Base-by-base conservation (phyloP, 768 basidiomycete species). In the Botryobasidium botryosum region DNA sequence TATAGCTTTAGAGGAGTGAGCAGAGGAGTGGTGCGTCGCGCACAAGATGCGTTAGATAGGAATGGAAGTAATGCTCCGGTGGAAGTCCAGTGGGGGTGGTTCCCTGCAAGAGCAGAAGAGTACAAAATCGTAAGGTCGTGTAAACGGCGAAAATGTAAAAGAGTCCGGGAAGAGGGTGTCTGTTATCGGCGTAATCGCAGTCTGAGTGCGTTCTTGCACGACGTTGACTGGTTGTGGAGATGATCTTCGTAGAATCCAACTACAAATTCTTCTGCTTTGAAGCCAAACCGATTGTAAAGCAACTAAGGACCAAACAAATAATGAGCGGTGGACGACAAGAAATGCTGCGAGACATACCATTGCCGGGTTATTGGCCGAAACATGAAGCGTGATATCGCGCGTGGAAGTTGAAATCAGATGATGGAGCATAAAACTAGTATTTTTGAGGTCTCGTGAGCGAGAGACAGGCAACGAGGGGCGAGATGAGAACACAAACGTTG, bases 191-290 rank as follows among this genome's bases (percentile, higher is more conserved):
- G 75, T 37, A 87, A 68, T 5, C 84, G 74, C 45, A 87, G 61
- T 38, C 74, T 68, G 59, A 85, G 79, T 5, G 83, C 84, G 56
- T 87, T 86, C 60, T 78, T 83, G 4, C 82, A 85, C 3, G 69
- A 70, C 44, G 72, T 70, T 15, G 80, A 81, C 21, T 73, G 63
- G 3, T 72, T 60, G 52, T 77, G 72, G n/a, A 85, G 64, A 56
- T 85, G 85, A 35, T 77, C 68, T 35, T 81, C 77, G 51, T 87
- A 87, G 53, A 87, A 86, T 17, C 79, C 80, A 18, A 72, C 74
- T 18, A 86, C 68, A 48, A 85, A 85, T 55, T 80, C 81, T 60
- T 86, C 83, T 0, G 80, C 79, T 52, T 87, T 86, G 68, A 87
- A 85, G 23, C 84, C 83, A 53, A 87, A 85, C 40, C 74, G 76